phyloP scores from a whole-genome alignment of 257 asterid genomes.

The Paraleonurus japonicus region DNA sequence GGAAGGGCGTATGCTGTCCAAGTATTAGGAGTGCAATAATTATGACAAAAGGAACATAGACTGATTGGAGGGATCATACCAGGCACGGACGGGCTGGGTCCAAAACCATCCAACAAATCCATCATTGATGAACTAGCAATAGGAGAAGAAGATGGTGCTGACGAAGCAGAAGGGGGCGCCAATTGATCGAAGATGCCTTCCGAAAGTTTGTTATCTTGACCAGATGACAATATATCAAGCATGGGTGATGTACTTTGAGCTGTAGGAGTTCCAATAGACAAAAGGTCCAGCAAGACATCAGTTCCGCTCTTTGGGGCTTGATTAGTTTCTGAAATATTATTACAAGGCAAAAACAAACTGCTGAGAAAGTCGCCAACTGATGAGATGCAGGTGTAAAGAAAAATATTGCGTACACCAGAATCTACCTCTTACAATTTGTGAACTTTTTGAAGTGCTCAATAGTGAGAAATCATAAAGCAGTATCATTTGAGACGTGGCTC shows the following conservation, averaged over 20 bases:
- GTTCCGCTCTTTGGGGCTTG: conserved; percentile 59
- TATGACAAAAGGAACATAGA: conserved; percentile 19
- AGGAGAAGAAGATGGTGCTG: conserved; percentile 42
- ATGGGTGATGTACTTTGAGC: conserved; percentile 53
- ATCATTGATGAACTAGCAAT: conserved; percentile 68
- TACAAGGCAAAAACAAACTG: conserved; percentile 5
- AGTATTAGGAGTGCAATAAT: conserved; percentile 18
- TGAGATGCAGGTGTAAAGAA: conserved; percentile 9
- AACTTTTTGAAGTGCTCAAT: conserved; percentile 10
- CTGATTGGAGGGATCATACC: conserved; percentile 43
- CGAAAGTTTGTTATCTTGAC: conserved; percentile 48
- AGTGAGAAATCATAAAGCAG: neutral
- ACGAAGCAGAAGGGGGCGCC: conserved; percentile 53
- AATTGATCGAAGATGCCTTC: conserved; percentile 49
- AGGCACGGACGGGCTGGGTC: conserved; percentile 50
- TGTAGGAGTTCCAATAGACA: conserved; percentile 82
- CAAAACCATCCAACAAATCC: conserved; percentile 83
- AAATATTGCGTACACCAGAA: neutral
- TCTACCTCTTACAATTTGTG: neutral
- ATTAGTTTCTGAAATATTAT: conserved; percentile 49
- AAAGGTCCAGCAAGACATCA: conserved; percentile 74
- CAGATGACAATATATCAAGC: conserved; percentile 50
- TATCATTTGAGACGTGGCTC: conserved; percentile 9
- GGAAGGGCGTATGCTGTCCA: neutral
- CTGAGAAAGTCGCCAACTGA: conserved; percentile 14